Percentiles rank a stretch among this genome's conserved stretches.
phyloP scores from a whole-genome alignment of 2,329 filamentous ascomycete species.

The Monosporascus sp. region DNA sequence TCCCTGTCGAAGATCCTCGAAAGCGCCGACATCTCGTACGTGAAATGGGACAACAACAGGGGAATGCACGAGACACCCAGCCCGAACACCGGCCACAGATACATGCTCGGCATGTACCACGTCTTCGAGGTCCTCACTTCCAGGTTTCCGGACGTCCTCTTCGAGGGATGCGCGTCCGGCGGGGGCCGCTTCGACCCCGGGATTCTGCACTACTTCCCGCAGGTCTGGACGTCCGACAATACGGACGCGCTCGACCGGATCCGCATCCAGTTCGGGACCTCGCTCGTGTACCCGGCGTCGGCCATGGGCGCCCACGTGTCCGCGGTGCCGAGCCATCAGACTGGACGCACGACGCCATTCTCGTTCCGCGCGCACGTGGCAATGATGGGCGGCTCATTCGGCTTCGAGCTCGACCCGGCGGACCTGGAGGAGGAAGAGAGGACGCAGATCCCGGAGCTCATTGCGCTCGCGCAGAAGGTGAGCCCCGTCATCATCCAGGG shows the following conservation, averaged over 20 bases:
- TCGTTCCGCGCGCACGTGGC: conserved; percentile 60
- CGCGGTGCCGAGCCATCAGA: conserved; percentile 54
- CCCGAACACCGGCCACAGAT: conserved; percentile 49
- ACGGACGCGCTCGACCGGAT: conserved; percentile 59
- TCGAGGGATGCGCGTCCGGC: conserved; percentile 62
- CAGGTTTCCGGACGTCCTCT: conserved; percentile 56
- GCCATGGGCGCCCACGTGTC: conserved; percentile 63
- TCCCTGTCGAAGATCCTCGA: conserved; percentile 50
- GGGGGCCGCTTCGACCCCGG: conserved; percentile 61
- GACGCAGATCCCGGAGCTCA: conserved; percentile 46
- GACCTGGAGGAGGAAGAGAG: conserved; percentile 47
- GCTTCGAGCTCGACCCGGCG: conserved; percentile 56
- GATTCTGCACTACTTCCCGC: conserved; percentile 59
- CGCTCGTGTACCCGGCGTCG: conserved; percentile 56
- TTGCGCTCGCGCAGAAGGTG: conserved; percentile 48
- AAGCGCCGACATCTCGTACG: conserved; percentile 49
- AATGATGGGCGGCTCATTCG: conserved; percentile 65
- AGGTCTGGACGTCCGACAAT: conserved; percentile 62
- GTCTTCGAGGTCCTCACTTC: conserved; percentile 57
- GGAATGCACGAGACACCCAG: conserved; percentile 55
- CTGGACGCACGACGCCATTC: conserved; percentile 49
- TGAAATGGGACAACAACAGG: conserved; percentile 67
- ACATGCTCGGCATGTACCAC: conserved; percentile 59
- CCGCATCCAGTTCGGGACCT: conserved; percentile 59
- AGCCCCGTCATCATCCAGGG: conserved; percentile 56